phyloP scores from a whole-genome alignment of 306 rosid species.

The Vigna radiata region DNA sequence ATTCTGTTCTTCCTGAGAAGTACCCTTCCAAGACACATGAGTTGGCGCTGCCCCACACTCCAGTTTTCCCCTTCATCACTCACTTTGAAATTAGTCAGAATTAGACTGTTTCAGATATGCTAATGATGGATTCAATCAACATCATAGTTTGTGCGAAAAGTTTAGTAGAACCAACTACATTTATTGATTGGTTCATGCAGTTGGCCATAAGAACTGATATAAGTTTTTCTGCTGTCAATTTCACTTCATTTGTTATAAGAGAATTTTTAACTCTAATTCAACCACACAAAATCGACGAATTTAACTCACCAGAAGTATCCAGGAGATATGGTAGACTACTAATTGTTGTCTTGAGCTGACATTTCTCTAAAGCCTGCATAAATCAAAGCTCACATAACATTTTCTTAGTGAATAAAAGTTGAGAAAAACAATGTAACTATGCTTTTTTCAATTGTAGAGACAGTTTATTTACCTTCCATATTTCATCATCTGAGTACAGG shows the following conservation, averaged over 20 bases:
- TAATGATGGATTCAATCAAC: not conserved
- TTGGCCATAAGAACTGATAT: not conserved
- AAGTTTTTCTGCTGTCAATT: not conserved
- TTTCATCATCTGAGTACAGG: constrained; percentile 71
- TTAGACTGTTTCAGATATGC: not conserved
- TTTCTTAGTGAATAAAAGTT: not conserved
- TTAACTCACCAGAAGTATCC: constrained; percentile 62
- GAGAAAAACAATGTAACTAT: not conserved
- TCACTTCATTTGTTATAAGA: not conserved
- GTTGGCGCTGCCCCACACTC: constrained; percentile 78
- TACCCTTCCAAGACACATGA: constrained; percentile 76
- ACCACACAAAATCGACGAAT: fast-evolving
- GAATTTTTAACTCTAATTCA: no score
- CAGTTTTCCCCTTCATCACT: constrained; percentile 80
- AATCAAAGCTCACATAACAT: not conserved
- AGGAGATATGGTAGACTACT: constrained; percentile 60
- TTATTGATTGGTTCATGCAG: not conserved
- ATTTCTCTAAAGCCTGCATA: constrained; percentile 70
- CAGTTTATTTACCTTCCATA: constrained; percentile 64
- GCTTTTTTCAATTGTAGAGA: not conserved
- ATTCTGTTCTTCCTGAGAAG: constrained; percentile 66
- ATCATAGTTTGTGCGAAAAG: not conserved
- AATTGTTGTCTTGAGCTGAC: constrained; percentile 66
- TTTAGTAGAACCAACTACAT: not conserved
- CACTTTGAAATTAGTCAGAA: constrained; percentile 42